Conservation (phyloP, 371 early-diverging fungal species). For the Mortierella sp. region DNA sequence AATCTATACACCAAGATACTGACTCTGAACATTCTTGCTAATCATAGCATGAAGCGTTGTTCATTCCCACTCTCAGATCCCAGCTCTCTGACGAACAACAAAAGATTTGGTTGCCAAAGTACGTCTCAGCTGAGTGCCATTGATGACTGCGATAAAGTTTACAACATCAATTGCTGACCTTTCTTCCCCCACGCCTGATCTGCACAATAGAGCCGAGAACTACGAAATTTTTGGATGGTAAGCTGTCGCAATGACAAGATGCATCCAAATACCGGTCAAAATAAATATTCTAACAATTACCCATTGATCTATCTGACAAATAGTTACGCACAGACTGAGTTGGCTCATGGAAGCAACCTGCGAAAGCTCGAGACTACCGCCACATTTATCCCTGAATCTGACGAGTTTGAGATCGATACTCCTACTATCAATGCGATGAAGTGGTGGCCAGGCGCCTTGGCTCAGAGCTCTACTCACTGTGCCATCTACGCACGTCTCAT, state of each 20-base stretch:
- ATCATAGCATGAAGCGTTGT: constrained; percentile 70
- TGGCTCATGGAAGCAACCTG: constrained; percentile 86
- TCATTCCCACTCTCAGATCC: constrained; percentile 79
- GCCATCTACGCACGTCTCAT: constrained; percentile 88
- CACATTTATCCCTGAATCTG: constrained; percentile 83
- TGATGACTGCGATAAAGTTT: not conserved
- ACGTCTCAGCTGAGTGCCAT: not conserved
- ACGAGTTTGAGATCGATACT: constrained; percentile 89
- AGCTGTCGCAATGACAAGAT: constrained; percentile 1
- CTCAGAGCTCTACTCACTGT: constrained; percentile 77
- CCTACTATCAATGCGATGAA: constrained; percentile 85
- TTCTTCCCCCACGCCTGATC: no score
- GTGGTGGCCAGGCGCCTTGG: constrained; percentile 93
- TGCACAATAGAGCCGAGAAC: constrained; percentile 64
- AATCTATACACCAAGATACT: not conserved
- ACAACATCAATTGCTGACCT: not conserved
- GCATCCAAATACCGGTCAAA: not conserved
- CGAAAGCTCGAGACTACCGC: constrained; percentile 94
- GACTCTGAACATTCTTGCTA: not conserved
- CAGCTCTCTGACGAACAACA: constrained; percentile 85
- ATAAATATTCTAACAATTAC: not conserved
- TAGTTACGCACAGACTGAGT: constrained; percentile 75
- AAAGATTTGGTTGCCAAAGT: constrained; percentile 77
- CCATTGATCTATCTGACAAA: not conserved
- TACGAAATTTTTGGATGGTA: constrained; percentile 84